These are phyloP conservation scores for Mollisiaceae sp. DNA, from an alignment of 2,329 filamentous ascomycete genomes.

Conservation along the genomic window DNA sequence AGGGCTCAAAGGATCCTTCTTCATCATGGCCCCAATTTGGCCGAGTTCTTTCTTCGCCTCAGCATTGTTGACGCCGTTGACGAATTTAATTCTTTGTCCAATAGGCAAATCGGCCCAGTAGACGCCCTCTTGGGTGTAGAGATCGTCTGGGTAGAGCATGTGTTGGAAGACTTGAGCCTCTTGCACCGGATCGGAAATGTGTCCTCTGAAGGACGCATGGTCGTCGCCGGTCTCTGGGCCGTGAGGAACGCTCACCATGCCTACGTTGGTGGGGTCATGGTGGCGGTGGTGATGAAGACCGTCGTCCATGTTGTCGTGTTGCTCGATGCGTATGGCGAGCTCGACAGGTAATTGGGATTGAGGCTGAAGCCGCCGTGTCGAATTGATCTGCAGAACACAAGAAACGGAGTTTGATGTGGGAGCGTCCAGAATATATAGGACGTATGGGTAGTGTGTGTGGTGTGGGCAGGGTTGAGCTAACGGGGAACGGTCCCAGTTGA, in stretches of 20 bases:
- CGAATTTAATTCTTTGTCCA: slow-evolving; percentile 73
- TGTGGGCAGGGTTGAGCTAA: slow-evolving; percentile 1
- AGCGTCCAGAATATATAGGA: not conserved
- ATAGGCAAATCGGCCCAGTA: slow-evolving; percentile 93
- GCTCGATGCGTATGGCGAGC: not conserved
- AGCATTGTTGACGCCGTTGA: slow-evolving; percentile 71
- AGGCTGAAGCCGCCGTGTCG: not conserved
- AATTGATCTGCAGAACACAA: slow-evolving; percentile 1
- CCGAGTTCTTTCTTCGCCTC: slow-evolving; percentile 72
- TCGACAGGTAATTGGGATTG: slow-evolving; percentile 3
- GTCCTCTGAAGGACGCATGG: slow-evolving; percentile 31
- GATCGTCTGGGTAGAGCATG: slow-evolving; percentile 86
- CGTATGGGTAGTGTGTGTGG: not conserved
- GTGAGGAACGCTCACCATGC: slow-evolving; percentile 38
- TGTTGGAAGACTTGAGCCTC: slow-evolving; percentile 72
- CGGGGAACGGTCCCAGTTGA: not conserved
- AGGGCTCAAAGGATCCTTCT: slow-evolving; percentile 83
- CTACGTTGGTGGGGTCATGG: slow-evolving; percentile 38
- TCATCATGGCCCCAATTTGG: slow-evolving; percentile 78
- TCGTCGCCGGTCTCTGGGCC: slow-evolving; percentile 43
- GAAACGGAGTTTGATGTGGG: not conserved
- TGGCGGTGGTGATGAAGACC: slow-evolving; percentile 34
- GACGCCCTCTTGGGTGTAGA: slow-evolving; percentile 78
- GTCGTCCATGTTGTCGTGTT: slow-evolving; percentile 32
- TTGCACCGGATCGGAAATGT: slow-evolving; percentile 23